These are phyloP conservation scores for Monosporozyma yasuniensis DNA, from an alignment of 805 yeast species.

Conservation along the genomic window DNA sequence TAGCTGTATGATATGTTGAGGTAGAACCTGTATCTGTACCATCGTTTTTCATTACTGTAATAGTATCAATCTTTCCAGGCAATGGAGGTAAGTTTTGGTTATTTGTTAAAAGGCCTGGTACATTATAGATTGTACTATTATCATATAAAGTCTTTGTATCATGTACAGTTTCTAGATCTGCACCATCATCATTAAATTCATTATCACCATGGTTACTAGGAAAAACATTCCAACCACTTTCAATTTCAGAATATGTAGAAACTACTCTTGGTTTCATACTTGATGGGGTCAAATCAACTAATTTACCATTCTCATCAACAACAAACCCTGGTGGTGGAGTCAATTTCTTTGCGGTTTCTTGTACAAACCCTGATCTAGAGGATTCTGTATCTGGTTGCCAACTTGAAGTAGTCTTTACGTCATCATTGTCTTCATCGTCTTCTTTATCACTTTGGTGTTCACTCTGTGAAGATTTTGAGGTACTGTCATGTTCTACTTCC, in stretches of 20 bases:
- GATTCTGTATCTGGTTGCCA: conserved; percentile 52
- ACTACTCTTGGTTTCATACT: conserved; percentile 23
- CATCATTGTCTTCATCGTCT: background rate
- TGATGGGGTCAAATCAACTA: conserved; percentile 26
- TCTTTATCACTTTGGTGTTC: background rate
- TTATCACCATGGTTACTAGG: conserved; percentile 18
- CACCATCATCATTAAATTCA: conserved; percentile 7
- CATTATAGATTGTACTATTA: conserved; percentile 30
- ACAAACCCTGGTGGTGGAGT: conserved; percentile 28
- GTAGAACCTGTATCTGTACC: background rate
- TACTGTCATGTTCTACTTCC: background rate
- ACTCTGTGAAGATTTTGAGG: background rate
- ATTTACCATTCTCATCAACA: conserved; percentile 27
- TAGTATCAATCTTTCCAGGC: conserved; percentile 15
- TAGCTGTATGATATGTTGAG: background rate
- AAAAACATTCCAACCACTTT: conserved; percentile 31
- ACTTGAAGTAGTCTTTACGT: background rate
- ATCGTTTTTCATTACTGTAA: background rate
- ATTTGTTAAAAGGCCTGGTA: conserved; percentile 27
- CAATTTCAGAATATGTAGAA: conserved; percentile 28
- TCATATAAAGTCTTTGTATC: conserved; percentile 31
- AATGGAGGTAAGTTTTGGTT: conserved; percentile 27
- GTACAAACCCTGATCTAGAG: conserved; percentile 33
- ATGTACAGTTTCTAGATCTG: conserved; percentile 26
- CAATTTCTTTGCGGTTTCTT: conserved; percentile 27